These are phyloP conservation scores for Sporothrix luriei DNA, from an alignment of 2,329 filamentous ascomycete genomes.

Conservation along the genomic window DNA sequence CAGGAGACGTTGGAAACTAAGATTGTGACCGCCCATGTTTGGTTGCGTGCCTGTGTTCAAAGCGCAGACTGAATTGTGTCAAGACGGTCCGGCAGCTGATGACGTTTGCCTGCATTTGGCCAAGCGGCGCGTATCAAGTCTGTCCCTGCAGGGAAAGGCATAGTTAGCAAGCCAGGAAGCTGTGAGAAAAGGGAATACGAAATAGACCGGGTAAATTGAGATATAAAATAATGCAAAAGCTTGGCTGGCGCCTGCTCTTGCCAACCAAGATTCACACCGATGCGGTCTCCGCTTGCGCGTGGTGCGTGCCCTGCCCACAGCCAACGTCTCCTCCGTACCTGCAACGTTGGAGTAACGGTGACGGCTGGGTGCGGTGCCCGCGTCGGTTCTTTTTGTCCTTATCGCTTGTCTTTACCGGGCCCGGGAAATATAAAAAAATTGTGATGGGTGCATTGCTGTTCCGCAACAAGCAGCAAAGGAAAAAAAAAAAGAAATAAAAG, in stretches of 20 bases:
- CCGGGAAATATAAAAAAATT: not conserved
- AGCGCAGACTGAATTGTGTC: not conserved
- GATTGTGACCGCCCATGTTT: slow-evolving; percentile 10
- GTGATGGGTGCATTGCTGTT: not conserved
- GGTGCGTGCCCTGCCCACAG: not conserved
- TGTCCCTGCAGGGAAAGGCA: slow-evolving; percentile 7
- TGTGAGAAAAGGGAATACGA: not conserved
- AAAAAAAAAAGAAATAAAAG: not conserved
- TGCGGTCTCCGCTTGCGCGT: slow-evolving; percentile 19
- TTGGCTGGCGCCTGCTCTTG: slow-evolving; percentile 1
- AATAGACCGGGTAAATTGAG: not conserved
- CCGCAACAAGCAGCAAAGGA: not conserved
- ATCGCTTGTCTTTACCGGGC: not conserved
- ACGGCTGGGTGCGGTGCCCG: not conserved
- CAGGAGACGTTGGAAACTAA: not conserved
- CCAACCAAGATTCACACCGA: slow-evolving; percentile 25
- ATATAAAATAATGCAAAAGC: not conserved
- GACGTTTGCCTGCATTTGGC: not conserved
- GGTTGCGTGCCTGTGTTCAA: slow-evolving; percentile 1
- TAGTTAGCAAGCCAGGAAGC: not conserved
- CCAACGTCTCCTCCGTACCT: not conserved
- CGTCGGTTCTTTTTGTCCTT: not conserved
- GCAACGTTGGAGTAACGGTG: not conserved
- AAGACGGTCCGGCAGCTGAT: not conserved
- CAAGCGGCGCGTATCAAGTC: slow-evolving; percentile 6